Evolutionary conservation across 2,329 filamentous ascomycete species (phyloP).

Genomic region (Aquanectria penicillioides): DNA sequence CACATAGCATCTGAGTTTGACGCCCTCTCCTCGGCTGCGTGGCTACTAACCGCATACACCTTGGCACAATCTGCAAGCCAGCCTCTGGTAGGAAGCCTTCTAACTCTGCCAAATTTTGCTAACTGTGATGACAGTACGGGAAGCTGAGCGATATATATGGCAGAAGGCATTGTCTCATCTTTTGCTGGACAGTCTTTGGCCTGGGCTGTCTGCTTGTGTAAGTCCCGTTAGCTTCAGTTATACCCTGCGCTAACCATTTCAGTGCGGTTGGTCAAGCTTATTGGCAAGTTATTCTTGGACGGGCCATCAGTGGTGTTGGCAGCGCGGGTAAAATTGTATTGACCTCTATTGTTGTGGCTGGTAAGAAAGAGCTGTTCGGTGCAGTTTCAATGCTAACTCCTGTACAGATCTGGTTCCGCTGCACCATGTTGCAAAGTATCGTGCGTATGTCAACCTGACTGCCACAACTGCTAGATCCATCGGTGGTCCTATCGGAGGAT

Average conservation of each 20-base stretch:
- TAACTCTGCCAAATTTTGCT: background rate
- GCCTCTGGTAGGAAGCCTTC: background rate
- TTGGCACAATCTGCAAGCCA: slow-evolving; percentile 15
- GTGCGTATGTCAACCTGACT: slow-evolving; percentile 14
- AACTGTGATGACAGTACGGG: slow-evolving; percentile 5
- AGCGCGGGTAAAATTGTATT: slow-evolving; percentile 16
- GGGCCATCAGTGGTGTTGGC: slow-evolving; percentile 10
- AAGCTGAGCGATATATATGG: slow-evolving; percentile 22
- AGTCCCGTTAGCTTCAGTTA: background rate
- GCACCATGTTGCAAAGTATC: background rate
- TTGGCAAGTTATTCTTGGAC: slow-evolving; percentile 12
- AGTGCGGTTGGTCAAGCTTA: background rate
- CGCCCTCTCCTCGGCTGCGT: slow-evolving; percentile 3
- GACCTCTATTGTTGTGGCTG: slow-evolving; percentile 15
- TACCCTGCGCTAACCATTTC: background rate
- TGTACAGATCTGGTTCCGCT: slow-evolving; percentile 3
- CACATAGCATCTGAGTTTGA: slow-evolving; percentile 24
- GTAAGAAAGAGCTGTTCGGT: background rate
- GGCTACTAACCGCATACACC: slow-evolving; percentile 15
- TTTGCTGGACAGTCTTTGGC: slow-evolving; percentile 15
- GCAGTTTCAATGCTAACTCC: background rate
- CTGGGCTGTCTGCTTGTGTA: slow-evolving; percentile 12
- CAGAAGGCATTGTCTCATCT: slow-evolving; percentile 3
- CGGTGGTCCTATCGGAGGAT: slow-evolving; percentile 16
- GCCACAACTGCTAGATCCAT: slow-evolving; percentile 8